Conservation (phyloP, 306 rosid genomes). For the Chamaecrista fasciculata region DNA sequence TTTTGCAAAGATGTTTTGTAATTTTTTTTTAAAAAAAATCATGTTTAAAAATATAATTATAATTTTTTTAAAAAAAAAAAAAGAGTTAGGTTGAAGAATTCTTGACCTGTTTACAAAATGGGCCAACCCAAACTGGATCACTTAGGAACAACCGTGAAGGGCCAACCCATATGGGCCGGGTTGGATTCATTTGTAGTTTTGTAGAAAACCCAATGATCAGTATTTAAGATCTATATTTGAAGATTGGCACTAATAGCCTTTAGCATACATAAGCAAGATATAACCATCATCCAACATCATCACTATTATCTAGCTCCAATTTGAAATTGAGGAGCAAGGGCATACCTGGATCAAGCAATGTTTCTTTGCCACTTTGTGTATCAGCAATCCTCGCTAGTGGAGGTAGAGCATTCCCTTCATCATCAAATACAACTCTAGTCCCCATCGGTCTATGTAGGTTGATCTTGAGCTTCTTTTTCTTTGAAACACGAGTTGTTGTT, state of each 20-base stretch:
- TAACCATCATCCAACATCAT: background rate
- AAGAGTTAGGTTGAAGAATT: too few relatives aligned
- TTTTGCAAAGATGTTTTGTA: too few relatives aligned
- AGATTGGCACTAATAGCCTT: background rate
- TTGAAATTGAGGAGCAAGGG: constrained; percentile 17
- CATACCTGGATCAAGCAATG: constrained; percentile 67
- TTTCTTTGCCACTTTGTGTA: constrained; percentile 36
- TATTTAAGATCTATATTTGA: background rate
- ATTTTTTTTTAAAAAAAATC: too few relatives aligned
- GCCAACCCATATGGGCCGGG: too few relatives aligned
- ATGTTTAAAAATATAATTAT: too few relatives aligned
- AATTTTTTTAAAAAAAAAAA: too few relatives aligned
- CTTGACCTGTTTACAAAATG: too few relatives aligned
- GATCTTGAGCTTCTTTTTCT: constrained; percentile 89
- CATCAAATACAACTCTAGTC: constrained; percentile 79
- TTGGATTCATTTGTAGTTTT: too few relatives aligned
- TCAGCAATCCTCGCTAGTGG: constrained; percentile 80
- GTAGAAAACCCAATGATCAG: background rate
- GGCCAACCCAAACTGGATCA: too few relatives aligned
- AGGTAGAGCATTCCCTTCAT: constrained; percentile 71
- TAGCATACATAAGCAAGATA: constrained; percentile 1
- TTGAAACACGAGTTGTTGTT: constrained; percentile 50
- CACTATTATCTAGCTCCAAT: constrained; percentile 9
- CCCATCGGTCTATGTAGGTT: constrained; percentile 76
- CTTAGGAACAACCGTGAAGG: too few relatives aligned